phyloP scores from a whole-genome alignment of 2,329 filamentous ascomycete species.

The Aspergillus sp. region DNA sequence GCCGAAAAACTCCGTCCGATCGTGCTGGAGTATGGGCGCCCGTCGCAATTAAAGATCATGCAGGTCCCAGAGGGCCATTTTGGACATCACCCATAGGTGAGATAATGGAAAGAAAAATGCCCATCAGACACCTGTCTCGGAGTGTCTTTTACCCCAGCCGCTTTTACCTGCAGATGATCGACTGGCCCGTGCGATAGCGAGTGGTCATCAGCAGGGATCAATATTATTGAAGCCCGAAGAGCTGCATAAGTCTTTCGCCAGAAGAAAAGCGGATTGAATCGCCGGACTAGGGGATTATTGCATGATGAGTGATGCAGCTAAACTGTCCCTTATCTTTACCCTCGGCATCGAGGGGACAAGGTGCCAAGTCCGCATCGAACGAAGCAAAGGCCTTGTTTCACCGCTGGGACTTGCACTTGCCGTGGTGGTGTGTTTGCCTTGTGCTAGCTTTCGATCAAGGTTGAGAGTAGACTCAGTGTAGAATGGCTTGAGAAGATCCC shows the following conservation, averaged over 20 bases:
- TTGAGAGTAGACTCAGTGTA: background rate
- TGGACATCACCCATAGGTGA: background rate
- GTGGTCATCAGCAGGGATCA: conserved; percentile 5
- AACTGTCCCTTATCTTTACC: background rate
- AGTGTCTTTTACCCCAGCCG: conserved; percentile 14
- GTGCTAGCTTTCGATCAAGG: background rate
- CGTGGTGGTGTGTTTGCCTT: background rate
- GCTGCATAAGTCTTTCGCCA: background rate
- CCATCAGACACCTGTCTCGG: background rate
- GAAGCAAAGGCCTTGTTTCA: background rate
- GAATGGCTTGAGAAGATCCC: background rate
- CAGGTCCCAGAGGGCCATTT: background rate
- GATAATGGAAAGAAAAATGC: background rate
- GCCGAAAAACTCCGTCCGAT: background rate
- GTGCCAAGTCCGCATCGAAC: conserved; percentile 2
- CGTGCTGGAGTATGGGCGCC: background rate
- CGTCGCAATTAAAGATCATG: conserved; percentile 11
- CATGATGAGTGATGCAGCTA: background rate
- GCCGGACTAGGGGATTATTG: background rate
- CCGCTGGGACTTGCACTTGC: background rate
- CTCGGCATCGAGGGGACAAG: background rate
- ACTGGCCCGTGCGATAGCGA: conserved; percentile 15
- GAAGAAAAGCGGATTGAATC: background rate
- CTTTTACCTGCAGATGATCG: conserved; percentile 26
- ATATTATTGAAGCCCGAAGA: background rate